Conservation (phyloP, 208 protist genomes). For the Wallacemonas sp. region DNA sequence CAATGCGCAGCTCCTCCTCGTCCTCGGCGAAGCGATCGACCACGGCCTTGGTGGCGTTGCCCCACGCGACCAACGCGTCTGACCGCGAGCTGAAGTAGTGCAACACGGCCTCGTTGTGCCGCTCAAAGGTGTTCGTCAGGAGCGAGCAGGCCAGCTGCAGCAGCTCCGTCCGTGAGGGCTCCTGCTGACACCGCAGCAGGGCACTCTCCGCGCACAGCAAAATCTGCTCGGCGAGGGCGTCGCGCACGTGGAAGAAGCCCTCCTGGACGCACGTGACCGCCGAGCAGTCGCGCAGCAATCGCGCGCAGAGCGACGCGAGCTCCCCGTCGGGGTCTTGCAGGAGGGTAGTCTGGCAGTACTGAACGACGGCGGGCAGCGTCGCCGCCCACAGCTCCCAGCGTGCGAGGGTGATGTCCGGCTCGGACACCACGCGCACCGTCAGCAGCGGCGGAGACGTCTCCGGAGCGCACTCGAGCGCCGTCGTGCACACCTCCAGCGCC, state of each 20-base stretch:
- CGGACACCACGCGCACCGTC: slow-evolving; percentile 43
- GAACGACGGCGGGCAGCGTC: slow-evolving; percentile 42
- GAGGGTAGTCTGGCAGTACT: slow-evolving; percentile 50
- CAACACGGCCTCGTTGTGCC: slow-evolving; percentile 51
- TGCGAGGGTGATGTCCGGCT: slow-evolving; percentile 55
- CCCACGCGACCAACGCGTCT: slow-evolving; percentile 52
- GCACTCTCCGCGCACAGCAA: slow-evolving; percentile 35
- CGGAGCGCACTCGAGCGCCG: slow-evolving; percentile 56
- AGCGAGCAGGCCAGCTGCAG: slow-evolving; percentile 64
- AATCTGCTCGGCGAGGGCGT: slow-evolving; percentile 38
- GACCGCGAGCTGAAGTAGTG: slow-evolving; percentile 45
- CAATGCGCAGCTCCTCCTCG: slow-evolving; percentile 73
- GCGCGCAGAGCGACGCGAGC: slow-evolving; percentile 27
- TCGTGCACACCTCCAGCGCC: slow-evolving; percentile 60
- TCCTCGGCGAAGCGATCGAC: slow-evolving; percentile 49
- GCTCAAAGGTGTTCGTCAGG: slow-evolving; percentile 79
- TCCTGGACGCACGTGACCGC: slow-evolving; percentile 53
- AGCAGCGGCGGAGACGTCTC: slow-evolving; percentile 27
- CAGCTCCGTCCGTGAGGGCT: slow-evolving; percentile 32
- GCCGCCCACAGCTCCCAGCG: slow-evolving; percentile 59
- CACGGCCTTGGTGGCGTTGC: slow-evolving; percentile 42
- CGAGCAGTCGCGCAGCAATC: slow-evolving; percentile 64
- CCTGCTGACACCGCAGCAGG: slow-evolving; percentile 16
- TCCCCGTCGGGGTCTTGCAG: slow-evolving; percentile 39
- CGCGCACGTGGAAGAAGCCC: slow-evolving; percentile 48